Conservation (phyloP, 2,329 filamentous ascomycete species). For the Zelopaecilomyces penicillatus region DNA sequence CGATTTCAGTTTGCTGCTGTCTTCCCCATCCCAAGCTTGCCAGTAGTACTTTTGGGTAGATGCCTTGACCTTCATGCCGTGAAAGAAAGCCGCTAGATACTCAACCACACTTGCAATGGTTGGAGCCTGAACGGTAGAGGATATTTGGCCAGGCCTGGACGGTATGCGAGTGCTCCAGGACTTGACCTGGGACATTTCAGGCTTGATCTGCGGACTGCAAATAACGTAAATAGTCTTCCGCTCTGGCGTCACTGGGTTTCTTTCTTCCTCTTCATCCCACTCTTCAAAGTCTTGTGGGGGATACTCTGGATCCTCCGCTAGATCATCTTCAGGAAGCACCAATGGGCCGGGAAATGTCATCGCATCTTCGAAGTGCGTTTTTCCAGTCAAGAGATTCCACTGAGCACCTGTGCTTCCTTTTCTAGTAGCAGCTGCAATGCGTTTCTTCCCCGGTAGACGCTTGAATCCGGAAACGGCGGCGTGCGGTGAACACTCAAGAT, state of each 20-base stretch:
- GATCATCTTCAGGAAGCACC: slow-evolving; percentile 50
- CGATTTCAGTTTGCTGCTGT: slow-evolving; percentile 2
- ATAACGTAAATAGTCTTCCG: slow-evolving; percentile 48
- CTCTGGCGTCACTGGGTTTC: slow-evolving; percentile 39
- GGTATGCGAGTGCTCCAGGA: slow-evolving; percentile 26
- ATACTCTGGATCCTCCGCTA: slow-evolving; percentile 43
- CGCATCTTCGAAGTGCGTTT: slow-evolving; percentile 12
- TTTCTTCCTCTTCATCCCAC: slow-evolving; percentile 36
- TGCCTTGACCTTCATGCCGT: slow-evolving; percentile 41
- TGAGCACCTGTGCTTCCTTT: slow-evolving; percentile 16
- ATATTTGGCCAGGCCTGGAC: not conserved
- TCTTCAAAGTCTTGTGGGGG: slow-evolving; percentile 43
- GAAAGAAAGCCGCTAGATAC: slow-evolving; percentile 41
- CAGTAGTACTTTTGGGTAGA: slow-evolving; percentile 35
- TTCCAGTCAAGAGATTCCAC: slow-evolving; percentile 2
- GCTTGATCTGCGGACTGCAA: slow-evolving; percentile 31
- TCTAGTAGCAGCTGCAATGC: slow-evolving; percentile 19
- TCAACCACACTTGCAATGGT: slow-evolving; percentile 20
- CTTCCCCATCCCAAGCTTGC: slow-evolving; percentile 35
- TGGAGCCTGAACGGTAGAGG: slow-evolving; percentile 14
- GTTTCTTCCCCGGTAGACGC: slow-evolving; percentile 17
- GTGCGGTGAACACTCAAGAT: slow-evolving; percentile 5
- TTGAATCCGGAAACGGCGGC: slow-evolving; percentile 18
- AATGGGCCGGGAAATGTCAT: slow-evolving; percentile 49
- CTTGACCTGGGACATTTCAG: slow-evolving; percentile 28